Percentiles rank a stretch among this genome's conserved stretches.
Evolutionary conservation across 2,329 filamentous ascomycete genomes (phyloP).

Genomic region (Drechmeria coniospora): DNA sequence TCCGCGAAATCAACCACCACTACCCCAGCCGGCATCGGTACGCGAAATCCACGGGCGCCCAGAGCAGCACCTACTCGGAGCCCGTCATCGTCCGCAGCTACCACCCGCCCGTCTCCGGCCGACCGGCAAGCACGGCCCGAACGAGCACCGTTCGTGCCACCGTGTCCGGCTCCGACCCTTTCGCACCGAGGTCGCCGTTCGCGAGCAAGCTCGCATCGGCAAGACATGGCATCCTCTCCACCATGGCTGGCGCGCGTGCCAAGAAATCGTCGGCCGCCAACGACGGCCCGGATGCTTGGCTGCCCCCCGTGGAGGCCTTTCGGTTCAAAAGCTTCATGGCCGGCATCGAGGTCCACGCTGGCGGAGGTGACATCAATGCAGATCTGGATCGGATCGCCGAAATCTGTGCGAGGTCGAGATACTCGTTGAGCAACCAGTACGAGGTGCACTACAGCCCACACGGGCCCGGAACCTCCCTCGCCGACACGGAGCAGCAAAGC

Average conservation of each 20-base stretch:
- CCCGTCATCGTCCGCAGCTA: conserved; percentile 53
- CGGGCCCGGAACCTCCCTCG: conserved; percentile 37
- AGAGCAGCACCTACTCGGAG: conserved; percentile 45
- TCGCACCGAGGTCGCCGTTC: conserved; percentile 18
- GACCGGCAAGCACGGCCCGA: conserved; percentile 15
- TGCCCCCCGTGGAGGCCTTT: conserved; percentile 48
- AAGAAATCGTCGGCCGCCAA: conserved; percentile 16
- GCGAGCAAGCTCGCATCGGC: conserved; percentile 14
- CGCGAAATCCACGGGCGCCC: conserved; percentile 38
- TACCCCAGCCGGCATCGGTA: conserved; percentile 42
- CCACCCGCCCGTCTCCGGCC: conserved; percentile 27
- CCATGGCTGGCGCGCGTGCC: conserved; percentile 27
- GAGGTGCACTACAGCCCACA: conserved; percentile 50
- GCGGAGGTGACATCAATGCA: conserved; percentile 32
- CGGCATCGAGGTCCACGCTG: conserved; percentile 30
- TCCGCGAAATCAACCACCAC: conserved; percentile 43
- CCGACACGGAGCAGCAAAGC: conserved; percentile 14
- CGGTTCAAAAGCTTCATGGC: conserved; percentile 50
- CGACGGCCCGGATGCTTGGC: conserved; percentile 23
- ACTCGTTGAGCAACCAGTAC: conserved; percentile 51
- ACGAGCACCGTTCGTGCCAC: conserved; percentile 12
- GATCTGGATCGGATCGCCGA: conserved; percentile 51
- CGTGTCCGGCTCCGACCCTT: conserved; percentile 12
- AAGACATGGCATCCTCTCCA: conserved; percentile 24
- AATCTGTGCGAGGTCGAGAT: conserved; percentile 49